Percentiles rank a stretch among this genome's conserved stretches.
Conservation (phyloP, 352 stramenopile species). For the Phytophthora boehmeriae region DNA sequence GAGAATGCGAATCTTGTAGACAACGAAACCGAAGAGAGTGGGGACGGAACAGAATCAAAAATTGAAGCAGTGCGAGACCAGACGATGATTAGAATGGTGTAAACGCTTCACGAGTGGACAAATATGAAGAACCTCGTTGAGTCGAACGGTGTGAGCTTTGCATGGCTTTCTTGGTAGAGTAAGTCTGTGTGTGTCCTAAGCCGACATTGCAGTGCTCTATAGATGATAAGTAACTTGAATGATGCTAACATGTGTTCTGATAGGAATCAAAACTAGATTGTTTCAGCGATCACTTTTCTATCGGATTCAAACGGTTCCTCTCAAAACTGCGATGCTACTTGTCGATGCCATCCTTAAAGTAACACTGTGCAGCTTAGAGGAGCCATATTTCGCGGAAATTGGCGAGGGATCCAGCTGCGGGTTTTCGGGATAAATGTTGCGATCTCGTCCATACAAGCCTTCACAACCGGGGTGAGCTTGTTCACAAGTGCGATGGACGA, state of each 20-base stretch:
- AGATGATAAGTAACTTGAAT: too few relatives aligned
- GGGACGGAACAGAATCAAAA: neutral
- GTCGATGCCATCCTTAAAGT: too few relatives aligned
- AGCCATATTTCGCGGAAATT: conserved; percentile 15
- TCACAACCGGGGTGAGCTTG: conserved; percentile 59
- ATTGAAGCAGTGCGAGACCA: conserved; percentile 15
- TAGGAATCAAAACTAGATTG: too few relatives aligned
- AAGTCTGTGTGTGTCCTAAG: too few relatives aligned
- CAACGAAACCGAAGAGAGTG: neutral
- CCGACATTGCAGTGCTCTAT: too few relatives aligned
- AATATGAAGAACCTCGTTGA: too few relatives aligned
- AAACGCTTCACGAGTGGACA: neutral
- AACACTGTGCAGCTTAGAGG: conserved; percentile 5
- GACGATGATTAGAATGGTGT: conserved; percentile 19
- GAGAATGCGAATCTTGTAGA: neutral
- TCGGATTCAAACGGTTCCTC: too few relatives aligned
- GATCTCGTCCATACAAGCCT: conserved; percentile 58
- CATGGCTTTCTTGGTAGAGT: too few relatives aligned
- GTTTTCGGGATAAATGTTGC: conserved; percentile 16
- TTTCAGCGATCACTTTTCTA: too few relatives aligned
- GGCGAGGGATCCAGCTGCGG: conserved; percentile 17
- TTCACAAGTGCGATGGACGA: conserved; percentile 37
- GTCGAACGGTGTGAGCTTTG: too few relatives aligned
- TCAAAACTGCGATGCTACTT: too few relatives aligned
- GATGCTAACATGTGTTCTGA: too few relatives aligned